These are phyloP conservation scores for Sphagnum contortum DNA, from an alignment of 225 moss, liverwort and hornwort species.

Conservation along the genomic window DNA sequence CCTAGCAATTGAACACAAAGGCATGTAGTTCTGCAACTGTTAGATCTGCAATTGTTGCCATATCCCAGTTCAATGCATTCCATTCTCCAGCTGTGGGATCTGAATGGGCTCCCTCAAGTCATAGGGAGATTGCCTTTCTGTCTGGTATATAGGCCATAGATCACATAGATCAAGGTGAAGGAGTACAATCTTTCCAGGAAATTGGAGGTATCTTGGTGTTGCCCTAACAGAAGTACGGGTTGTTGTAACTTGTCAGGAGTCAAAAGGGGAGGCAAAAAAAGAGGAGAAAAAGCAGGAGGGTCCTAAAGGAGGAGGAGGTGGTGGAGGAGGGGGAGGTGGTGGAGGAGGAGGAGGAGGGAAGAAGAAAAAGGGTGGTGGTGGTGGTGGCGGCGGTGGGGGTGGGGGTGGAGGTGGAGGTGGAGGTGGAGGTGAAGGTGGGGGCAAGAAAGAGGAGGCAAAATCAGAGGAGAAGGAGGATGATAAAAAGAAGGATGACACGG, in stretches of 20 bases:
- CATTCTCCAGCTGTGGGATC: too few species aligned
- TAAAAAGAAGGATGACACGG: conserved; percentile 15
- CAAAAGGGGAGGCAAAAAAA: conserved; percentile 5
- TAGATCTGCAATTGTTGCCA: too few species aligned
- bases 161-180: too few species aligned
- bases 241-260: neutral
- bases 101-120: too few species aligned
- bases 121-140: too few species aligned
- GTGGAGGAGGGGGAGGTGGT: neutral
- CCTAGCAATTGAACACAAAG: too few species aligned
- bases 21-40: too few species aligned
- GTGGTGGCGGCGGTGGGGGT: neutral
- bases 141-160: too few species aligned
- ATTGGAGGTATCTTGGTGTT: neutral
- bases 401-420: conserved; percentile 14
- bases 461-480: conserved; percentile 9
- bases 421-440: conserved; percentile 9
- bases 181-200: conserved; percentile 2
- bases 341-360: conserved; percentile 14
- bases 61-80: too few species aligned
- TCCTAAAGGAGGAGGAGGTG: neutral
- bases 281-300: neutral
- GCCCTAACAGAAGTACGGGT: too few species aligned
- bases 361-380: conserved; percentile 12
- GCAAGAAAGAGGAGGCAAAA: conserved; percentile 5